Evolutionary conservation across 345 rosid genomes (phyloP).

Genomic region (Citrus australasica): DNA sequence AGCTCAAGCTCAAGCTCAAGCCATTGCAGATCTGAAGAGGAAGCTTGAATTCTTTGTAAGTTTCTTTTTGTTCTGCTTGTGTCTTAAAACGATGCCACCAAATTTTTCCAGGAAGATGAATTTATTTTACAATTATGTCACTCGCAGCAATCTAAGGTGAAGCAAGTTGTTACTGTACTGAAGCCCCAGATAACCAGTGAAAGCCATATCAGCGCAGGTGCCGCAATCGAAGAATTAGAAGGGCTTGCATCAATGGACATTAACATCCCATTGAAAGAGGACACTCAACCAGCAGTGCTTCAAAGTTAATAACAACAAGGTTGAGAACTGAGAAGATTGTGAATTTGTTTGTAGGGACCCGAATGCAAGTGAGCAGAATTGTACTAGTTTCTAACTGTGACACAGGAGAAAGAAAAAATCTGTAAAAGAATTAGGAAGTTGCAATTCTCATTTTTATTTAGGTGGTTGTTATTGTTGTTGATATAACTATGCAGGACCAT

Average conservation of each 20-base stretch:
- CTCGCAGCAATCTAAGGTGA: constrained; percentile 60
- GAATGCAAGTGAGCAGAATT: background rate
- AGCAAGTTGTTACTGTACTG: constrained; percentile 39
- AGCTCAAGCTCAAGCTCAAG: constrained; percentile 25
- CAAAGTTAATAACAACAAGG: background rate
- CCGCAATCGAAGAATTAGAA: constrained; percentile 63
- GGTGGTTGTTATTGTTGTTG: constrained; percentile 1
- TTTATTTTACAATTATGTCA: constrained; percentile 8
- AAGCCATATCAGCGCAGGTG: constrained; percentile 26
- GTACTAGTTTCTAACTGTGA: constrained; percentile 25
- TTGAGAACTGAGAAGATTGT: background rate
- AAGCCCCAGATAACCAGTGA: constrained; percentile 39
- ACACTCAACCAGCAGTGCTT: constrained; percentile 9
- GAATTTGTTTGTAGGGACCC: constrained; percentile 4
- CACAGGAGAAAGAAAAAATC: background rate
- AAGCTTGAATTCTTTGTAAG: constrained; percentile 66
- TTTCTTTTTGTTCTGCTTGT: background rate
- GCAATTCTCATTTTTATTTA: constrained; percentile 9
- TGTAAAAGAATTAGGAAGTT: constrained; percentile 21
- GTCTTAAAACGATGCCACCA: background rate
- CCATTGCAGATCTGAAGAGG: constrained; percentile 48
- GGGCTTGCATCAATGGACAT: constrained; percentile 52
- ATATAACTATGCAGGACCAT: background rate
- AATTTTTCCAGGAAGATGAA: background rate
- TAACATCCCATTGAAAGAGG: constrained; percentile 27